A percentile compares a stretch with the other conserved stretches of the same genome.
phyloP scores from a whole-genome alignment of 306 rosid genomes.

The Cucurbita argyrosperma region DNA sequence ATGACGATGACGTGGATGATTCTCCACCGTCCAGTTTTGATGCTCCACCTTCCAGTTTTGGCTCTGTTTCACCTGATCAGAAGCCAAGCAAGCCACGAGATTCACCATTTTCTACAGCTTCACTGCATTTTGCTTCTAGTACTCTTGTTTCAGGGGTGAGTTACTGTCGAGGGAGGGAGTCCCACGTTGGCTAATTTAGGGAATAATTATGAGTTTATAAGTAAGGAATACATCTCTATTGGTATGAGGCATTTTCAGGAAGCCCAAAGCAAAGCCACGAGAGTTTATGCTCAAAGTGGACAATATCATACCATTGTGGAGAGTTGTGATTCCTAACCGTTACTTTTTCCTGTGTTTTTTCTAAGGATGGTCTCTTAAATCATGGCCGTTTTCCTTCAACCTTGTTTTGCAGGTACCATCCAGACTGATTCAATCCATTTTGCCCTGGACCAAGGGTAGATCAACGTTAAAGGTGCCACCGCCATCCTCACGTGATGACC shows the following conservation, averaged over 20 bases:
- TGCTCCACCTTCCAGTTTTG: slow-evolving; percentile 66
- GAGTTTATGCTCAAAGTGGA: no score
- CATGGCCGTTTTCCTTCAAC: not conserved
- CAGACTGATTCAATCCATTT: slow-evolving; percentile 41
- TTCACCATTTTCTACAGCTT: slow-evolving; percentile 72
- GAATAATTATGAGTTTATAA: no score
- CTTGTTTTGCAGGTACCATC: slow-evolving; percentile 52
- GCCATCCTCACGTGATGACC: slow-evolving; percentile 4
- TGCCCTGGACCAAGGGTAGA: slow-evolving; percentile 38
- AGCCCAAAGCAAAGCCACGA: no score
- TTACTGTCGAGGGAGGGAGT: not conserved
- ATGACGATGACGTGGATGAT: slow-evolving; percentile 35
- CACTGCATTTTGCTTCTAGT: slow-evolving; percentile 60
- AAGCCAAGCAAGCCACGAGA: slow-evolving; percentile 39
- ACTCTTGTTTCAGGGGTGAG: slow-evolving; percentile 73
- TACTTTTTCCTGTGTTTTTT: not conserved
- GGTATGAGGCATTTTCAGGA: no score
- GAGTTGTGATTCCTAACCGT: no score
- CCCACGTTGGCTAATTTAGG: no score
- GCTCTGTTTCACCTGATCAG: slow-evolving; percentile 34
- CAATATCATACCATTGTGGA: no score
- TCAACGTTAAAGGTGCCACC: slow-evolving; percentile 8
- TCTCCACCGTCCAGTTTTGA: slow-evolving; percentile 60
- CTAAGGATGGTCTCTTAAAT: not conserved
- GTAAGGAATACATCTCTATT: no score